A percentile compares a stretch with the other conserved stretches of the same genome.
phyloP scores from a whole-genome alignment of 2,329 filamentous ascomycete genomes.

The Colletotrichum noveboracense region DNA sequence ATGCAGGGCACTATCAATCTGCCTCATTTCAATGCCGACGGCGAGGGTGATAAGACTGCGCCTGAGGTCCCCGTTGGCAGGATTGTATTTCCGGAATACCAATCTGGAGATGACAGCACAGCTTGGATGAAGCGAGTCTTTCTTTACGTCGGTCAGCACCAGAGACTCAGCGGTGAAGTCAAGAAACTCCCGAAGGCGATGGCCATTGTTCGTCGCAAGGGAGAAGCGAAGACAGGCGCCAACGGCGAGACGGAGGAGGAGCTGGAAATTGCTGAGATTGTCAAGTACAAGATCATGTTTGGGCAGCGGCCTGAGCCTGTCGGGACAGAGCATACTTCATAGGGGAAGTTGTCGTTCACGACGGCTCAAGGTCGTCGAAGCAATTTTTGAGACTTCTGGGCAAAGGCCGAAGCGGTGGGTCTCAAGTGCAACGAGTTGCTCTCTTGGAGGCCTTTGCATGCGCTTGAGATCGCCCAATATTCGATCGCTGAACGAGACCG shows the following conservation, averaged over 20 bases:
- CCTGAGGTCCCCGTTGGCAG: conserved; percentile 66
- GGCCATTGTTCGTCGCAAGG: conserved; percentile 73
- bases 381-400: background rate
- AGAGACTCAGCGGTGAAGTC: conserved; percentile 87
- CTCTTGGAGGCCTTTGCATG: background rate
- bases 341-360: background rate
- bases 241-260: conserved; percentile 53
- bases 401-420: background rate
- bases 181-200: conserved; percentile 83
- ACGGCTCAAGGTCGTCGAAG: background rate
- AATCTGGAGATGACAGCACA: conserved; percentile 58
- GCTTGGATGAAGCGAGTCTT: conserved; percentile 92
- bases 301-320: conserved; percentile 86
- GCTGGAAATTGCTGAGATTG: conserved; percentile 85
- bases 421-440: background rate
- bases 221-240: conserved; percentile 27
- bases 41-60: conserved; percentile 27
- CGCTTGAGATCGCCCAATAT: fast-evolving
- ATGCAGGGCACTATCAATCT: conserved; percentile 91
- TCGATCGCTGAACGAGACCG: background rate
- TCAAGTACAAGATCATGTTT: conserved; percentile 88
- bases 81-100: conserved; percentile 80
- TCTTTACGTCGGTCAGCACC: conserved; percentile 86
- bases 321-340: conserved; percentile 45
- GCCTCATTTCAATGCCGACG: conserved; percentile 48